phyloP scores from a whole-genome alignment of 176 grass and related monocot genomes.

The bread wheat (Triticum aestivum) region DNA sequence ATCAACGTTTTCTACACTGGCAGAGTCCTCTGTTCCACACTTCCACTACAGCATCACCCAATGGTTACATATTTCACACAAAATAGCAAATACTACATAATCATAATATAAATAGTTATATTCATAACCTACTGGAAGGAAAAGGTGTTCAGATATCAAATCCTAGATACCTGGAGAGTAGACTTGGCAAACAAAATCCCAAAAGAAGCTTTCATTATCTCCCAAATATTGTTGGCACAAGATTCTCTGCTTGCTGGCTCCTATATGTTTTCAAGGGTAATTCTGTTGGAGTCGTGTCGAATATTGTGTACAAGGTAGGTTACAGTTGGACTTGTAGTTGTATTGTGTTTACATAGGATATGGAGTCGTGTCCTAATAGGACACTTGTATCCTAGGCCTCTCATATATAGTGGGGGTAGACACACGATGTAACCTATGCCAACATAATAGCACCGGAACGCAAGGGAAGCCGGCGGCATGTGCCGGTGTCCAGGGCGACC shows the following conservation, averaged over 20 bases:
- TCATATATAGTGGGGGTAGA: no score
- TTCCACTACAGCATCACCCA: no score
- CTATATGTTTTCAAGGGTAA: slow-evolving; percentile 91
- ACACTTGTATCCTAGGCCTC: no score
- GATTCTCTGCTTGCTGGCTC: slow-evolving; percentile 82
- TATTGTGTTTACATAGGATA: no score
- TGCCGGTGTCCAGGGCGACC: no score
- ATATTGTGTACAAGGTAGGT: no score
- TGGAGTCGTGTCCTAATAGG: no score
- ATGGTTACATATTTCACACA: background rate
- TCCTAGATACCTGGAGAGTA: slow-evolving; percentile 68
- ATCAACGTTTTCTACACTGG: background rate
- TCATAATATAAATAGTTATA: background rate
- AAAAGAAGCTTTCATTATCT: slow-evolving; percentile 75
- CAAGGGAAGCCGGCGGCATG: no score
- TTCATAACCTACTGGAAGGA: slow-evolving; percentile 10
- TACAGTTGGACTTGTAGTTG: no score
- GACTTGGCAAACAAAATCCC: slow-evolving; percentile 70
- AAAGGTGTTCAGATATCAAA: slow-evolving; percentile 1
- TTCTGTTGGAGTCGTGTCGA: slow-evolving; percentile 25
- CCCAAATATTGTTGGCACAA: slow-evolving; percentile 74
- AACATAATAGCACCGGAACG: no score
- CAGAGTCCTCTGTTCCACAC: no score
- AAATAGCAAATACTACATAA: background rate
- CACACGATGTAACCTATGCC: no score